A percentile compares a stretch with the other conserved stretches of the same genome.
These are phyloP conservation scores for Yamadazyma sp. DNA, from an alignment of 1,139 yeast species.

Conservation along the genomic window DNA sequence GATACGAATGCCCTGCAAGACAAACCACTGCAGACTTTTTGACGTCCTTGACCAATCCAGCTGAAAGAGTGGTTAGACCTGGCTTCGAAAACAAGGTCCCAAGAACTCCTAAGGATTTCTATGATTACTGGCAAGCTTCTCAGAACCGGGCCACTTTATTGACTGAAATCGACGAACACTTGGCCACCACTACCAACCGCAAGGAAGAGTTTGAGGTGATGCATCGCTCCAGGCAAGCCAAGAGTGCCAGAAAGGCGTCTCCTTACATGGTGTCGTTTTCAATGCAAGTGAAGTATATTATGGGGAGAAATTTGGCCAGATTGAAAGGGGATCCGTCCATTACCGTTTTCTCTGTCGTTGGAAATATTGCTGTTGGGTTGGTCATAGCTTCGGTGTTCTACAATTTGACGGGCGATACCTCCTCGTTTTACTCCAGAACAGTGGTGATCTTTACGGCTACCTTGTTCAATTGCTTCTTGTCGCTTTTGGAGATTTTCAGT, in stretches of 20 bases:
- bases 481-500: conserved; percentile 57
- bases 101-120: conserved; percentile 67
- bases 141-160: conserved; percentile 40
- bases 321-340: conserved; percentile 32
- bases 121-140: conserved; percentile 61
- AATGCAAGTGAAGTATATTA: conserved; percentile 33
- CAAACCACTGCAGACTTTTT: conserved; percentile 80
- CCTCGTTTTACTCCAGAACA: conserved; percentile 57
- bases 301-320: conserved; percentile 27
- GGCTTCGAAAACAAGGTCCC: conserved; percentile 68
- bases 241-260: conserved; percentile 23
- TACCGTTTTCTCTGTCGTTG: conserved; percentile 25
- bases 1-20: conserved; percentile 63
- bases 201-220: conserved; percentile 38
- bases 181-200: conserved; percentile 13
- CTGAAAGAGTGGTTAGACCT: conserved; percentile 42
- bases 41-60: conserved; percentile 60
- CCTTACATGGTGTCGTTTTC: conserved; percentile 34
- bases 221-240: conserved; percentile 32
- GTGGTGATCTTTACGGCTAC: conserved; percentile 59
- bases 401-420: conserved; percentile 45
- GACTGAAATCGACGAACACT: conserved; percentile 32
- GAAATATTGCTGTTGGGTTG: conserved; percentile 31
- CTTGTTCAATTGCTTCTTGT: conserved; percentile 55
- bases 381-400: conserved; percentile 52